Conservation (phyloP, 495 filamentous ascomycete genomes). For the Penicillium riverlandense region DNA sequence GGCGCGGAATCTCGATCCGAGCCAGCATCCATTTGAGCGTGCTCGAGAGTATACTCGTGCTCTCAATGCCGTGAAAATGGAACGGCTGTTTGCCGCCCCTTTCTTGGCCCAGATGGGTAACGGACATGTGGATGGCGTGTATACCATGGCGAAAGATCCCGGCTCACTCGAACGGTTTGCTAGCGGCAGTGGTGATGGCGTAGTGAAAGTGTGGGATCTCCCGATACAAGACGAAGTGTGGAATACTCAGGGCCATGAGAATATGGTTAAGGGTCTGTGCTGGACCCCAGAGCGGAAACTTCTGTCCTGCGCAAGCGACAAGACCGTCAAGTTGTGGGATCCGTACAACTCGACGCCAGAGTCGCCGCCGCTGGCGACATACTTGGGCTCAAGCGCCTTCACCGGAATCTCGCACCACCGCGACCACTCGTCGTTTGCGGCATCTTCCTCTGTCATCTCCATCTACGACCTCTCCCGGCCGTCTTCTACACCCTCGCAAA, state of each 20-base stretch:
- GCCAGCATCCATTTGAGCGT: conserved; percentile 89
- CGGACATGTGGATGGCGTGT: conserved; percentile 93
- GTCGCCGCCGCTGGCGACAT: conserved; percentile 66
- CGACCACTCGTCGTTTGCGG: conserved; percentile 63
- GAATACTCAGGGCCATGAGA: conserved; percentile 72
- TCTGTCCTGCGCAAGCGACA: conserved; percentile 83
- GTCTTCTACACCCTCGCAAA: conserved; percentile 65
- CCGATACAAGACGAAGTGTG: conserved; percentile 71
- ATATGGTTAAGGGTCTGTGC: conserved; percentile 85
- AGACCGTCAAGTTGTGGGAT: conserved; percentile 82
- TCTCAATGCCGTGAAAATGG: conserved; percentile 86
- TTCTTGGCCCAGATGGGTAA: conserved; percentile 82
- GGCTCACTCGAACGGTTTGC: conserved; percentile 63
- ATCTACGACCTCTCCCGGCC: conserved; percentile 79
- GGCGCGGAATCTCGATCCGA: conserved; percentile 85
- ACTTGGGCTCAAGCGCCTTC: conserved; percentile 73
- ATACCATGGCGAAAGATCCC: conserved; percentile 64
- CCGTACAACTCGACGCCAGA: conserved; percentile 66
- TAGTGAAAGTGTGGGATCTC: conserved; percentile 93
- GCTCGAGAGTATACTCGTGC: conserved; percentile 88
- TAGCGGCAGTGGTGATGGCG: conserved; percentile 75
- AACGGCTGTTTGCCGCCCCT: conserved; percentile 92
- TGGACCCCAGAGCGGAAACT: conserved; percentile 82
- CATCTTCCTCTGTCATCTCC: conserved; percentile 70
- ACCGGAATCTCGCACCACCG: conserved; percentile 82